Base-by-base conservation (phyloP, 2,329 filamentous ascomycete species). In the Fusarium subtropicale region DNA sequence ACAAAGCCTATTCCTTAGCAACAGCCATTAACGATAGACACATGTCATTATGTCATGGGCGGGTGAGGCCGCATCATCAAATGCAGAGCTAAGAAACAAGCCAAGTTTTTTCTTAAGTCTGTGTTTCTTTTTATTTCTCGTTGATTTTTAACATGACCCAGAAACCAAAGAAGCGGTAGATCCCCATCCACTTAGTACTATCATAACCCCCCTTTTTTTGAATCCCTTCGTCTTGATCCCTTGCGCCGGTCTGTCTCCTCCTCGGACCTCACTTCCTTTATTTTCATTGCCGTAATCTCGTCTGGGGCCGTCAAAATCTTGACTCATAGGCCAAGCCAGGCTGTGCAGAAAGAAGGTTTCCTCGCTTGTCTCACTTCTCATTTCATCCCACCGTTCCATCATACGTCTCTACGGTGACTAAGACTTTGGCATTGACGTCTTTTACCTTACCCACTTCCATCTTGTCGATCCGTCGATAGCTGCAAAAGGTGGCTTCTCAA, bases 41-140 rank as follows among this genome's bases (percentile, higher is more conserved):
- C 54, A 52, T 57, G 58, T 52, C 63, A 68, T 72, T 67, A 64
- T 71, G 69, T 72, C 69, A 68, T 69, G 57, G 57, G 57, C 53
- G 52, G 62, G 45, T 54, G 52, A 63, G 57, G 63, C 63, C 50
- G 63, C 50, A 69, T 68, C 66, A 67, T 60, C 66, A 67, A 45
- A 66, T 31, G 38, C 62, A 66, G 55, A 57, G 63, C 61, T 65
- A 65, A 63, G 39, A 20, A 26, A 18, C 31, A 38, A 51, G 52
- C 55, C 64, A 54, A 53, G 41, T 48, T 46, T 52, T 66, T 28
- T 48, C 33, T 36, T 55, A 41, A 18, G 36, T 38, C n/a, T 20
- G 20, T 12, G 24, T 39, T 36, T 45, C 57, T 55, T 57, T 41
- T 59, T 34, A 39, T 30, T 30, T 31, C 28, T 28, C 24, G 18